A percentile compares a stretch with the other conserved stretches of the same genome.
Evolutionary conservation across 345 rosid species (phyloP).

Genomic region (Melaleuca quinquenervia): DNA sequence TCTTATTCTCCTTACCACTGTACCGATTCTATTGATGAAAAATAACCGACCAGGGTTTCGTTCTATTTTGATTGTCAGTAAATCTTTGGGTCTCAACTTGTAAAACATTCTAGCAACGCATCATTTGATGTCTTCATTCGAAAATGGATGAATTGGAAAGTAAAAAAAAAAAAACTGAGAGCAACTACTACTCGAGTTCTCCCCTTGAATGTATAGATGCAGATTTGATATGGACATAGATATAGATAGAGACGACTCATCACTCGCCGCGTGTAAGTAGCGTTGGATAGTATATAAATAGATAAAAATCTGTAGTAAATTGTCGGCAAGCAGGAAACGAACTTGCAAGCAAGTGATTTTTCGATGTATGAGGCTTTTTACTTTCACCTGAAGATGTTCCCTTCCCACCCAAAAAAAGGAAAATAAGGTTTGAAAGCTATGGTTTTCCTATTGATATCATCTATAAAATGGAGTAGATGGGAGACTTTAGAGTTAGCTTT

Average conservation of each 20-base stretch:
- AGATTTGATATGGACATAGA: neutral
- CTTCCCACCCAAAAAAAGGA: neutral
- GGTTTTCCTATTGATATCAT: too few species aligned
- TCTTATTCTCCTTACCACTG: too few species aligned
- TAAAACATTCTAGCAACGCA: neutral
- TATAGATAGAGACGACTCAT: neutral
- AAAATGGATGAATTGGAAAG: neutral
- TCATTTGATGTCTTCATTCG: neutral
- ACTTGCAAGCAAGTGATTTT: neutral
- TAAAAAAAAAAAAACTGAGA: neutral
- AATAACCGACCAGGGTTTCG: too few species aligned
- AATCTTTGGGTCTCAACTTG: too few species aligned
- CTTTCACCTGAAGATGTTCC: neutral
- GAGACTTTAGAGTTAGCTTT: neutral
- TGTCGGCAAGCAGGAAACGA: neutral
- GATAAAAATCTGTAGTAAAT: neutral
- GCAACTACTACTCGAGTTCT: neutral
- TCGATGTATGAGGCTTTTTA: neutral
- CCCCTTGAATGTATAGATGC: neutral
- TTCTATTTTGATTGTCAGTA: too few species aligned
- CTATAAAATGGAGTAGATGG: neutral
- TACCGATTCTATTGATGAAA: too few species aligned
- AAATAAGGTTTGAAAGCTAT: too few species aligned
- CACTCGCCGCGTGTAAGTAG: neutral
- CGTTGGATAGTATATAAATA: neutral